These are phyloP conservation scores for Aureobasidium namibiae DNA, from an alignment of 2,329 filamentous ascomycete species.

Conservation along the genomic window DNA sequence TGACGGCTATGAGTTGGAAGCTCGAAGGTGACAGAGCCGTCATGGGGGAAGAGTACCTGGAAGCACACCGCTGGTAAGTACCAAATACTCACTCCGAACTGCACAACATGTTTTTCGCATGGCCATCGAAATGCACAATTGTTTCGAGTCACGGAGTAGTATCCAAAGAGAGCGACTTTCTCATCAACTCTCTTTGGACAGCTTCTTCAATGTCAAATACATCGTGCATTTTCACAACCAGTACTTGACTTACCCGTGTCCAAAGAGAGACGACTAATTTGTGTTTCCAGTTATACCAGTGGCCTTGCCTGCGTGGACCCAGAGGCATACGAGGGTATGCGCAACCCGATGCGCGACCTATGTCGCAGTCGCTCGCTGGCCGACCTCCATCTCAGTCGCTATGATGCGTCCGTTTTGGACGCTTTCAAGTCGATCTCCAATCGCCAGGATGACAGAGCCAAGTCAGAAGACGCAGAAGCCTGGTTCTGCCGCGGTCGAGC, in stretches of 20 bases:
- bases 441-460: background rate
- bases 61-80: constrained; percentile 13
- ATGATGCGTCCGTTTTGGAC: constrained; percentile 18
- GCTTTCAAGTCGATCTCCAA: constrained; percentile 15
- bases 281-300: background rate
- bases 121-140: background rate
- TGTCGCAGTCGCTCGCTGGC: constrained; percentile 19
- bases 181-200: background rate
- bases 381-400: constrained; percentile 16
- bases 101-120: background rate
- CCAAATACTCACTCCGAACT: background rate
- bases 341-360: constrained; percentile 14
- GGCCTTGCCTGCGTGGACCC: background rate
- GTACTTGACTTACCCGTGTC: too few relatives aligned
- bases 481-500: constrained; percentile 20
- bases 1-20: constrained; percentile 15
- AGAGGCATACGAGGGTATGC: background rate
- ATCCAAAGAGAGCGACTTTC: background rate
- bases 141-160: background rate
- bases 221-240: background rate
- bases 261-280: background rate
- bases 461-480: constrained; percentile 18
- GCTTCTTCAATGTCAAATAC: background rate
- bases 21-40: constrained; percentile 18
- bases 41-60: constrained; percentile 14